phyloP scores from a whole-genome alignment of 2,329 filamentous ascomycete species.

The Blastomyces emzantsi region DNA sequence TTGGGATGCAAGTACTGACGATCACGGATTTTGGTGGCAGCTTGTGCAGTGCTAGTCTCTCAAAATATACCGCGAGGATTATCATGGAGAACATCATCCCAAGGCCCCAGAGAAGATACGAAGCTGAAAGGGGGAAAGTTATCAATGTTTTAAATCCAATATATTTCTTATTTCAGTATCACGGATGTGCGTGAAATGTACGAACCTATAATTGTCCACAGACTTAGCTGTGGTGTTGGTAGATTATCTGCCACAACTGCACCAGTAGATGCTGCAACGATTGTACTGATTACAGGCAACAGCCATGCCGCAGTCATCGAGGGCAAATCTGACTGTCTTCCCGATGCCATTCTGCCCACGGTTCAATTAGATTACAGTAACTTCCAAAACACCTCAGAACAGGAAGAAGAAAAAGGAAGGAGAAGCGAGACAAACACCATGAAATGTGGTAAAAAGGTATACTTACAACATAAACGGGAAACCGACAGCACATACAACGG shows the following conservation, averaged over 20 bases:
- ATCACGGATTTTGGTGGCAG: constrained; percentile 61
- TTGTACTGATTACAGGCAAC: constrained; percentile 57
- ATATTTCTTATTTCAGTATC: neutral
- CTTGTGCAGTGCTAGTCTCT: constrained; percentile 57
- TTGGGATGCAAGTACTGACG: constrained; percentile 58
- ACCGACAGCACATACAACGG: constrained; percentile 46
- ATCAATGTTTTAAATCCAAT: no score
- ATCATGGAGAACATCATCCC: constrained; percentile 53
- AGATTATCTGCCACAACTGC: constrained; percentile 53
- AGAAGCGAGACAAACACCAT: neutral
- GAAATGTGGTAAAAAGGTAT: constrained; percentile 5
- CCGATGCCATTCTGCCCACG: constrained; percentile 22
- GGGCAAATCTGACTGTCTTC: constrained; percentile 40
- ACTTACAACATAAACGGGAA: constrained; percentile 50
- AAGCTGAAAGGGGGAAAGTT: constrained; percentile 28
- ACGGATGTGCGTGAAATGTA: constrained; percentile 52
- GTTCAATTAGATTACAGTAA: neutral
- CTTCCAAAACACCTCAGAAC: neutral
- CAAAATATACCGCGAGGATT: constrained; percentile 60
- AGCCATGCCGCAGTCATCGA: constrained; percentile 59
- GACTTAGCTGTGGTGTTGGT: constrained; percentile 45
- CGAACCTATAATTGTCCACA: constrained; percentile 55
- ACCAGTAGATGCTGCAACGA: constrained; percentile 58
- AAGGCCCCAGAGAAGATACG: constrained; percentile 64
- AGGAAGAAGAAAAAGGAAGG: neutral